phyloP scores from a whole-genome alignment of 352 stramenopile species.

The Nothophytophthora sp. region DNA sequence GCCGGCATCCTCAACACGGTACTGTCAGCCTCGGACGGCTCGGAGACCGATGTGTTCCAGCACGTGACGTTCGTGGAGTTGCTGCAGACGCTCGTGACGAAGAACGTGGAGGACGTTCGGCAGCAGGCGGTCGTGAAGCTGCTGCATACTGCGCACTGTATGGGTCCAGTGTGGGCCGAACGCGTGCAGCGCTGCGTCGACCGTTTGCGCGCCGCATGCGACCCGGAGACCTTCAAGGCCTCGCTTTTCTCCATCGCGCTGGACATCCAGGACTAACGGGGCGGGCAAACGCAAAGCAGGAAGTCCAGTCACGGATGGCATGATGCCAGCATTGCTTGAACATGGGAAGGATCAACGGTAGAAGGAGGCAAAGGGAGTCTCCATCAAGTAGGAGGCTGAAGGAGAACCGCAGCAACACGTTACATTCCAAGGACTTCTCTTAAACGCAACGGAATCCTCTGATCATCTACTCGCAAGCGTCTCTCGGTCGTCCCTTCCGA shows the following conservation, averaged over 20 bases:
- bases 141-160: constrained; percentile 41
- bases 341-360: too few species aligned
- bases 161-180: constrained; percentile 22
- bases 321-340: too few species aligned
- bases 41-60: constrained; percentile 34
- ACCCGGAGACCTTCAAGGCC: constrained; percentile 35
- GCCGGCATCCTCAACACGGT: constrained; percentile 32
- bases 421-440: too few species aligned
- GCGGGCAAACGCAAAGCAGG: constrained; percentile 3
- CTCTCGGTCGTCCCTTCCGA: too few species aligned
- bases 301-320: too few species aligned
- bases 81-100: constrained; percentile 48
- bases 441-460: too few species aligned
- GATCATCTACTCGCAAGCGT: too few species aligned
- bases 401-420: too few species aligned
- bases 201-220: constrained; percentile 32
- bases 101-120: constrained; percentile 56
- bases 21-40: constrained; percentile 8
- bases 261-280: constrained; percentile 22
- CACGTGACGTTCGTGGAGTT: constrained; percentile 33
- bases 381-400: too few species aligned
- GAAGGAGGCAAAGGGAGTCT: too few species aligned
- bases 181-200: constrained; percentile 37
- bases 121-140: constrained; percentile 59
- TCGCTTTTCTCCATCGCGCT: constrained; percentile 67